A percentile compares a stretch with the other conserved stretches of the same genome.
These are phyloP conservation scores for Cnidoscolus chayamansa DNA, from an alignment of 441 rosid genomes.

Conservation along the genomic window DNA sequence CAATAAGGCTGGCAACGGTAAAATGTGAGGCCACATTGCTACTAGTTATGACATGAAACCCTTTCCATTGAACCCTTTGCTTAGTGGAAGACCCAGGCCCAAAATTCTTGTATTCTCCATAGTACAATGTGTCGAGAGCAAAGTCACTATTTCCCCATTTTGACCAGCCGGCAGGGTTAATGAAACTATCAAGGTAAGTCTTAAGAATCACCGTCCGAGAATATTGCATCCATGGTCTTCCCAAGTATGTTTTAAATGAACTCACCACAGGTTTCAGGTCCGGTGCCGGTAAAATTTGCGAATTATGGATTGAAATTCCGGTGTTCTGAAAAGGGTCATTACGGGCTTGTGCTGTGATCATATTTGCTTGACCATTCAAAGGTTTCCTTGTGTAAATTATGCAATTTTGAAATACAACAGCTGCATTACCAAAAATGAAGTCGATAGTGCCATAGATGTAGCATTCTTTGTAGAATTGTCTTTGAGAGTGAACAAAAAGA, in stretches of 20 bases:
- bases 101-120: constrained; percentile 49
- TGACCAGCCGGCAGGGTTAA: constrained; percentile 67
- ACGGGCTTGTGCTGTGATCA: constrained; percentile 71
- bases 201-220: constrained; percentile 53
- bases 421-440: constrained; percentile 81
- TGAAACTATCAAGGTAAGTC: constrained; percentile 42
- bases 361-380: constrained; percentile 42
- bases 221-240: constrained; percentile 73
- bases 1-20: constrained; percentile 40
- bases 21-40: constrained; percentile 37
- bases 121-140: constrained; percentile 56
- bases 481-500: constrained; percentile 65
- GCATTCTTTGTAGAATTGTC: constrained; percentile 76
- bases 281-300: constrained; percentile 42
- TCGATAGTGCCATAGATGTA: constrained; percentile 79
- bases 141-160: constrained; percentile 49
- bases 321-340: constrained; percentile 58
- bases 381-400: constrained; percentile 50
- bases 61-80: constrained; percentile 51
- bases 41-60: constrained; percentile 49
- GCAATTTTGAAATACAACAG: constrained; percentile 65
- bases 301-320: constrained; percentile 67
- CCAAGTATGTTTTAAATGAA: constrained; percentile 47
- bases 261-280: constrained; percentile 43
- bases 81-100: constrained; percentile 51